Evolutionary conservation across 805 yeast species (phyloP).

Genomic region (Candida anglica): DNA sequence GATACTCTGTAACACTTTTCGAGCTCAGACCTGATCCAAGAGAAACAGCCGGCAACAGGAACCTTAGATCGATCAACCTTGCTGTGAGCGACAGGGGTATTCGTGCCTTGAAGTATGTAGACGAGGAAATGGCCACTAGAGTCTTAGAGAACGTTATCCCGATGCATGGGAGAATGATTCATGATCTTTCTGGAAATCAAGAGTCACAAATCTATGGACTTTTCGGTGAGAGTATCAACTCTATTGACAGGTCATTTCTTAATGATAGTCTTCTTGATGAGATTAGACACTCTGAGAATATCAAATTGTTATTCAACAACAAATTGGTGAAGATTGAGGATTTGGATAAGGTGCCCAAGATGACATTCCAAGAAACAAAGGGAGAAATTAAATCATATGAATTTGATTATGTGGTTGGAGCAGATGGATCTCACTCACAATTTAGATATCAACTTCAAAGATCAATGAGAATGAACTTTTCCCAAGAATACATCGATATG

Average conservation of each 20-base stretch:
- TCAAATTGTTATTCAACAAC: conserved; percentile 50
- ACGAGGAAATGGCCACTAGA: conserved; percentile 50
- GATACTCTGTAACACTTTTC: conserved; percentile 66
- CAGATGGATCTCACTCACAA: conserved; percentile 82
- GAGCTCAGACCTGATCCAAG: conserved; percentile 74
- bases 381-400: conserved; percentile 15
- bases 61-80: conserved; percentile 71
- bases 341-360: conserved; percentile 13
- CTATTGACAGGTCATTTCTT: conserved; percentile 72
- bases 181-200: conserved; percentile 57
- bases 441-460: conserved; percentile 68
- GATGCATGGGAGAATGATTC: conserved; percentile 89
- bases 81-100: conserved; percentile 89
- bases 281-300: conserved; percentile 36
- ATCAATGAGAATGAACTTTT: conserved; percentile 60
- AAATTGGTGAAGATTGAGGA: conserved; percentile 46
- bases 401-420: conserved; percentile 68
- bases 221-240: conserved; percentile 78
- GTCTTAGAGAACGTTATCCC: conserved; percentile 67
- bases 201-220: conserved; percentile 75
- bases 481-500: conserved; percentile 78
- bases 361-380: conserved; percentile 17
- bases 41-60: conserved; percentile 23
- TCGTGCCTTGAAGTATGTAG: conserved; percentile 60
- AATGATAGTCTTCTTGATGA: conserved; percentile 66